These are phyloP conservation scores for Gracilaria domingensis DNA, from an alignment of 23 red algal genomes.

Conservation along the genomic window DNA sequence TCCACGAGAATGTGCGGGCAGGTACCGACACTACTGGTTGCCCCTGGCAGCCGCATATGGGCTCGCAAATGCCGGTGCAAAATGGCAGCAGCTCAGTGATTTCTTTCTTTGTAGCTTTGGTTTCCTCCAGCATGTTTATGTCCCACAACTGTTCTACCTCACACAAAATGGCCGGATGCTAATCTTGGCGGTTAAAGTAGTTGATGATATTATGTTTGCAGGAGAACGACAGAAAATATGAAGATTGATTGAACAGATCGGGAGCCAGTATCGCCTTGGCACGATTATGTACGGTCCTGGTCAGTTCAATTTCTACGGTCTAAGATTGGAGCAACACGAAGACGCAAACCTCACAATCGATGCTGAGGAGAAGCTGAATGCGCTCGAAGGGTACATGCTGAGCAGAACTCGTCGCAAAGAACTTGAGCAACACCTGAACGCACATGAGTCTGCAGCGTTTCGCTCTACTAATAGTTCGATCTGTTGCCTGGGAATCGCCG, in stretches of 20 bases:
- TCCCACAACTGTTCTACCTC: constrained; percentile 59
- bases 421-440: too few relatives aligned
- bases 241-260: not conserved
- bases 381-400: too few relatives aligned
- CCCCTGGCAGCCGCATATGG: constrained; percentile 61
- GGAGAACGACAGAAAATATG: not conserved
- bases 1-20: constrained; percentile 19
- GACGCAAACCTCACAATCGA: not conserved
- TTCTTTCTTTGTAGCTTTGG: constrained; percentile 12
- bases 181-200: constrained; percentile 21
- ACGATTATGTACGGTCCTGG: constrained; percentile 45
- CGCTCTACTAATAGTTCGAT: too few relatives aligned
- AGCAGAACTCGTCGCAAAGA: too few relatives aligned
- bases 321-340: not conserved
- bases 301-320: constrained; percentile 13
- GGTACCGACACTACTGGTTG: constrained; percentile 30
- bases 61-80: constrained; percentile 46
- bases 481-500: too few relatives aligned
- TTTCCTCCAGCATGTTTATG: constrained; percentile 15
- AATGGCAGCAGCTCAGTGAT: constrained; percentile 47
- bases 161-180: not conserved
- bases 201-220: constrained; percentile 56
- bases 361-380: not conserved
- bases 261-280: constrained; percentile 14
- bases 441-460: too few relatives aligned